phyloP scores from a whole-genome alignment of 345 rosid genomes.

The Eucalyptus cloeziana region DNA sequence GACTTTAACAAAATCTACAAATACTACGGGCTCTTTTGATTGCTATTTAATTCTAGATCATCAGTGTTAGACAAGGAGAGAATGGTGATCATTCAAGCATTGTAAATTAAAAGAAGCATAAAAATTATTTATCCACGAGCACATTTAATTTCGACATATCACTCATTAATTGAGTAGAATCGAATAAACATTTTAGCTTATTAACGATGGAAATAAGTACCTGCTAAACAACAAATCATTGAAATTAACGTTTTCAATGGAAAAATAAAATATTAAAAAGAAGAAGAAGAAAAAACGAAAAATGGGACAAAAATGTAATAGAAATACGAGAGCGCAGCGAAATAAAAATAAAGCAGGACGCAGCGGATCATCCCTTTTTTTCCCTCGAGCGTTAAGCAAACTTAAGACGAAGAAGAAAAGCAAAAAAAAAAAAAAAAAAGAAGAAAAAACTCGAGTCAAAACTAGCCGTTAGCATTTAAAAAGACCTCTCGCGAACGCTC shows the following conservation, averaged over 20 bases:
- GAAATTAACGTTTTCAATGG: background rate
- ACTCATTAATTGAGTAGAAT: background rate
- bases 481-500: background rate
- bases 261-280: background rate
- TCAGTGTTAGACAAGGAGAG: background rate
- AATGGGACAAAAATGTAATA: background rate
- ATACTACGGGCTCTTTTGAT: background rate
- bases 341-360: background rate
- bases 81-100: background rate
- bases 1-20: accelerated
- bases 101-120: background rate
- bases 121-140: accelerated
- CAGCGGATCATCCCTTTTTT: background rate
- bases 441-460: background rate
- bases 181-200: background rate
- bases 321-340: background rate
- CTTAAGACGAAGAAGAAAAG: background rate
- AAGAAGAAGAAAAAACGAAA: background rate
- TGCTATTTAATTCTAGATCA: background rate
- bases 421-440: too few relatives aligned
- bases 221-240: background rate
- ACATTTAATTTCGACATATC: background rate
- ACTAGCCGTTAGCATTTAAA: constrained; percentile 56
- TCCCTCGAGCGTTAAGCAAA: background rate
- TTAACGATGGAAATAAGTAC: background rate